These are phyloP conservation scores for Ascochyta clinopodiicola DNA, from an alignment of 2,329 filamentous ascomycete genomes.

Conservation along the genomic window DNA sequence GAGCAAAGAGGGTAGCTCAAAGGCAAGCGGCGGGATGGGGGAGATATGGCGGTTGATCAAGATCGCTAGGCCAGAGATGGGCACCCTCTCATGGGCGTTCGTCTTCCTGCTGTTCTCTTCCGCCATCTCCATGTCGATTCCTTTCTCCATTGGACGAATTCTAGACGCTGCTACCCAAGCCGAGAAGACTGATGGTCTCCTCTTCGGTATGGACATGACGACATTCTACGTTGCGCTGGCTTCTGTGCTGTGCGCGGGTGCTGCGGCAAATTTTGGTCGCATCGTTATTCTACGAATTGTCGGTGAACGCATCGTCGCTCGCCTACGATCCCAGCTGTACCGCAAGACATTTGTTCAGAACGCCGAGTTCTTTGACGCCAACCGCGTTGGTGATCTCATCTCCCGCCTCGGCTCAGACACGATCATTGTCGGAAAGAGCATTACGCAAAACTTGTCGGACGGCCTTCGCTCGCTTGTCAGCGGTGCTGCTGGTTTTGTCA, in stretches of 20 bases:
- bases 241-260: conserved; percentile 77
- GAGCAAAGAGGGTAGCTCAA: conserved; percentile 64
- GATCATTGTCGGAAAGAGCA: conserved; percentile 97
- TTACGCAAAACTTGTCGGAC: conserved; percentile 96
- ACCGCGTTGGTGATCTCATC: conserved; percentile 94
- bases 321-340: conserved; percentile 88
- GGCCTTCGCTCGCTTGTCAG: conserved; percentile 91
- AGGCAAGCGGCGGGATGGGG: conserved; percentile 62
- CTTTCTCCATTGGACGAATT: conserved; percentile 95
- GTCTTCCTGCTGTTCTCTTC: conserved; percentile 87
- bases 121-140: conserved; percentile 92
- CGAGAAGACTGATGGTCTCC: conserved; percentile 64
- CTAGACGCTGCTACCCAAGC: conserved; percentile 87
- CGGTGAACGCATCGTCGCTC: conserved; percentile 90
- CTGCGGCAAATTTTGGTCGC: conserved; percentile 88
- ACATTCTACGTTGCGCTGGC: conserved; percentile 88
- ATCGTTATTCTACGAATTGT: conserved; percentile 94
- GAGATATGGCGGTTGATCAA: conserved; percentile 89
- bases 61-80: conserved; percentile 85
- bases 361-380: conserved; percentile 98
- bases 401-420: conserved; percentile 95
- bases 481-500: conserved; percentile 83
- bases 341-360: conserved; percentile 94
- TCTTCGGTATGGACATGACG: conserved; percentile 83
- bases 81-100: conserved; percentile 81